Evolutionary conservation across 164 flowering plant genomes (phyloP).

Genomic region (Aristolochia contorta): DNA sequence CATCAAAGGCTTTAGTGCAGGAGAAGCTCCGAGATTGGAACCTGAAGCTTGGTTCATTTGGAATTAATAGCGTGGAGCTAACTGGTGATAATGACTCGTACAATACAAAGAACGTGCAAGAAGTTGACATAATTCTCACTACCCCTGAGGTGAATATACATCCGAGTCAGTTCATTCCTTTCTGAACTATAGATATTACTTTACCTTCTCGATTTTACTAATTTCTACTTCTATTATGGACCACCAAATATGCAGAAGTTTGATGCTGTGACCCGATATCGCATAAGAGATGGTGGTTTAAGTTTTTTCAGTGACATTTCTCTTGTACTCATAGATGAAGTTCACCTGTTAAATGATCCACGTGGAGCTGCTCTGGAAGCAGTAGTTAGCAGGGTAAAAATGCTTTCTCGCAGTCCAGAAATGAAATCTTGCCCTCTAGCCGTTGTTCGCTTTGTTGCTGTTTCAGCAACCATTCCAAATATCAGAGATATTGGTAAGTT

Average conservation of each 20-base stretch:
- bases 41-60: conserved; percentile 77
- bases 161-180: neutral
- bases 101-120: conserved; percentile 54
- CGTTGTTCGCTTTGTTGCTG: conserved; percentile 69
- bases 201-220: neutral
- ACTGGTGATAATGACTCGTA: conserved; percentile 85
- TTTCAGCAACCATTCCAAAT: conserved; percentile 97
- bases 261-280: conserved; percentile 86
- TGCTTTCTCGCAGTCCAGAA: conserved; percentile 62
- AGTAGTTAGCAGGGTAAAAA: conserved; percentile 85
- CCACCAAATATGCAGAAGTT: conserved; percentile 50
- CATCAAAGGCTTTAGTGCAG: conserved; percentile 96
- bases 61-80: conserved; percentile 82
- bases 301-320: conserved; percentile 92
- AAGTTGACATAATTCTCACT: conserved; percentile 79
- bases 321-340: conserved; percentile 97
- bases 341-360: conserved; percentile 89
- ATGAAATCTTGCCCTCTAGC: conserved; percentile 66
- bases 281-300: conserved; percentile 84
- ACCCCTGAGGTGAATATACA: conserved; percentile 81
- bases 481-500: conserved; percentile 78
- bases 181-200: neutral
- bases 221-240: conserved; percentile 5
- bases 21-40: conserved; percentile 94
- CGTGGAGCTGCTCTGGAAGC: conserved; percentile 98